phyloP scores from a whole-genome alignment of 352 stramenopile genomes.

The Plasmopara viticola region DNA sequence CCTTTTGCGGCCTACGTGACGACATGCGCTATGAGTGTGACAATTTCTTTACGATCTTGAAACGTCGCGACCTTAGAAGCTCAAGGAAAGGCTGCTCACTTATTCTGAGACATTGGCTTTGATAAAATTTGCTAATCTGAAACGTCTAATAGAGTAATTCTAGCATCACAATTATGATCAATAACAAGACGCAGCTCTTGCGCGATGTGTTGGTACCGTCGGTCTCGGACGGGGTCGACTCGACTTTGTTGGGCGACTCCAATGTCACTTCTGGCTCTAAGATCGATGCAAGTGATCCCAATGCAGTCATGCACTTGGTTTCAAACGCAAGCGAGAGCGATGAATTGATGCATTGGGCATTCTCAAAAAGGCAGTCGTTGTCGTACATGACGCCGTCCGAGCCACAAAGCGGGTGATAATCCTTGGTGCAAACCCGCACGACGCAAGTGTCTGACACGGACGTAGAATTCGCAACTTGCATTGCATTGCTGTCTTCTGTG shows the following conservation, averaged over 20 bases:
- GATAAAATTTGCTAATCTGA: not conserved
- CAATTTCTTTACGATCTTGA: not conserved
- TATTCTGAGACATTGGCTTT: not conserved
- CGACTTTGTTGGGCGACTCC: conserved; percentile 1
- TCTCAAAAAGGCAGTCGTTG: conserved; percentile 40
- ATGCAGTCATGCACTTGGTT: conserved; percentile 13
- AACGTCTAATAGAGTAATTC: conserved; percentile 1
- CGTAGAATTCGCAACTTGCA: not conserved
- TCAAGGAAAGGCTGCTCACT: not conserved
- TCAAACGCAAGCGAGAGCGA: conserved; percentile 22
- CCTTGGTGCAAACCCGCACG: conserved; percentile 18
- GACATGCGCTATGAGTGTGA: conserved; percentile 2
- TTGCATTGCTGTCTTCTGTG: not conserved
- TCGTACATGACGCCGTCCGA: conserved; percentile 43
- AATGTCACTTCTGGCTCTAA: conserved; percentile 1
- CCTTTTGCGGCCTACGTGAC: conserved; percentile 20
- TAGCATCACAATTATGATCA: not conserved
- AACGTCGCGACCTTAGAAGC: not conserved
- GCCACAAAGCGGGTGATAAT: conserved; percentile 34
- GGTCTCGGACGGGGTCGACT: conserved; percentile 7
- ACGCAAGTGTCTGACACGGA: conserved; percentile 4
- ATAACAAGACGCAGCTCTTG: not conserved
- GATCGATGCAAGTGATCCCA: conserved; percentile 6
- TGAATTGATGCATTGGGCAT: conserved; percentile 20
- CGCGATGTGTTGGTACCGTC: not conserved